Conservation (phyloP, 2,329 filamentous ascomycete species). For the Chalaropsis thielavioides region DNA sequence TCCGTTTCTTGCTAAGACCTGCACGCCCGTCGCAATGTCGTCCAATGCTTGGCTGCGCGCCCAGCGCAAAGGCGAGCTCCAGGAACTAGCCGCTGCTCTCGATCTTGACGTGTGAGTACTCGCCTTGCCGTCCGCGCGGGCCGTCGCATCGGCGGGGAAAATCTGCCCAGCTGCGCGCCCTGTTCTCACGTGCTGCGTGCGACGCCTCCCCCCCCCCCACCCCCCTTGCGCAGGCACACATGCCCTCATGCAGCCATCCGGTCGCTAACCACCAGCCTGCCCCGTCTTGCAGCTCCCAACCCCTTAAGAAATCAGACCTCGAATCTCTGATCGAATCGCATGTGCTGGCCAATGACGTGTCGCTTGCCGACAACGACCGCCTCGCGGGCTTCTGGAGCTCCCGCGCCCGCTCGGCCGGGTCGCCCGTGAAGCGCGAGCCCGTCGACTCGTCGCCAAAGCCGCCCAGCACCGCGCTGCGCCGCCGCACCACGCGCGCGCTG, state of each 20-base stretch:
- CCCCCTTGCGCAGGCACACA: not conserved
- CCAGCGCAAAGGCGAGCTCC: slow-evolving; percentile 70
- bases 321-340: slow-evolving; percentile 59
- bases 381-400: slow-evolving; percentile 64
- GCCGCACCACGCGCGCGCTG: slow-evolving; percentile 31
- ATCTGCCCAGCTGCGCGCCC: no score
- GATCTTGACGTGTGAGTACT: slow-evolving; percentile 56
- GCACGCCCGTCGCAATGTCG: slow-evolving; percentile 35
- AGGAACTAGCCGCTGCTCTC: slow-evolving; percentile 56
- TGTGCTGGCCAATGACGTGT: slow-evolving; percentile 52
- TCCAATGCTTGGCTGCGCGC: slow-evolving; percentile 59
- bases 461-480: slow-evolving; percentile 24
- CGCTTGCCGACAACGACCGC: slow-evolving; percentile 46
- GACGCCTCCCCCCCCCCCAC: not conserved
- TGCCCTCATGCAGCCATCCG: not conserved
- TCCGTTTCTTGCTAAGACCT: not conserved
- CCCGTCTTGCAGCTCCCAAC: slow-evolving; percentile 42
- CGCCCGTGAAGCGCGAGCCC: slow-evolving; percentile 45
- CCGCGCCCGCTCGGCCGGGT: slow-evolving; percentile 43
- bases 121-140: not conserved
- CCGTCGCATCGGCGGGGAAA: not conserved
- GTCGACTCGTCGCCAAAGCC: slow-evolving; percentile 31
- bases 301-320: slow-evolving; percentile 64
- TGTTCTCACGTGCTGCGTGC: no score
- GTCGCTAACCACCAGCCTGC: not conserved